These are phyloP conservation scores for Suillus weaverae DNA, from an alignment of 768 basidiomycete genomes.

Conservation along the genomic window DNA sequence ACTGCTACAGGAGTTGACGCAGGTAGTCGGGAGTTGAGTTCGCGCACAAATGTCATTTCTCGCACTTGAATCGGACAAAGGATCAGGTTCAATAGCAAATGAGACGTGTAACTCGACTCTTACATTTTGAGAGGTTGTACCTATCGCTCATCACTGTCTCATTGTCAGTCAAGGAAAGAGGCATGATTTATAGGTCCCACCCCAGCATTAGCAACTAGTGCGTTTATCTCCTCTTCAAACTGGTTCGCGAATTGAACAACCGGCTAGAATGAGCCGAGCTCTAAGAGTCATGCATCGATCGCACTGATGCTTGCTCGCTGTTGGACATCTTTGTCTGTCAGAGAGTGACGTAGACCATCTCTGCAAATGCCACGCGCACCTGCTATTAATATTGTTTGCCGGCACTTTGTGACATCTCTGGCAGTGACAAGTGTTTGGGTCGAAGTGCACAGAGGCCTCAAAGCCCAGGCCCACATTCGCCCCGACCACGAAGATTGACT, in stretches of 20 bases:
- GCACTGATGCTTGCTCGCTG: constrained; percentile 17
- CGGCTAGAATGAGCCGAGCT: constrained; percentile 32
- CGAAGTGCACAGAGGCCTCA: constrained; percentile 33
- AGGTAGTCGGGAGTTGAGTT: constrained; percentile 31
- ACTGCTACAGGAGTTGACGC: constrained; percentile 21
- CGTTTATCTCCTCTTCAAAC: constrained; percentile 29
- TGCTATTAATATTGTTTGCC: constrained; percentile 13
- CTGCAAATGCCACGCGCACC: constrained; percentile 9
- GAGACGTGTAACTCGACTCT: neutral
- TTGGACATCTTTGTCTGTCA: constrained; percentile 18
- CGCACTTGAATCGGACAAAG: constrained; percentile 25
- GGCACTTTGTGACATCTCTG: constrained; percentile 29
- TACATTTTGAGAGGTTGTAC: constrained; percentile 29
- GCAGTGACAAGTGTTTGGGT: constrained; percentile 35
- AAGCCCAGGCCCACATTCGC: constrained; percentile 46
- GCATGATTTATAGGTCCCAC: constrained; percentile 14
- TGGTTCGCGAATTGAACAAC: constrained; percentile 32
- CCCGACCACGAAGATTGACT: constrained; percentile 49
- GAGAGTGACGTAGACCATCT: neutral
- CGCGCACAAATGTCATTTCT: constrained; percentile 32
- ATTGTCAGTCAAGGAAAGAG: neutral
- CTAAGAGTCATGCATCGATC: constrained; percentile 31
- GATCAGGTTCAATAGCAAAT: neutral
- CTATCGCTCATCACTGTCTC: constrained; percentile 16
- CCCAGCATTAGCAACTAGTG: constrained; percentile 34